A percentile compares a stretch with the other conserved stretches of the same genome.
Conservation (phyloP, 2,329 filamentous ascomycete genomes). For the Clonostachys chloroleuca region DNA sequence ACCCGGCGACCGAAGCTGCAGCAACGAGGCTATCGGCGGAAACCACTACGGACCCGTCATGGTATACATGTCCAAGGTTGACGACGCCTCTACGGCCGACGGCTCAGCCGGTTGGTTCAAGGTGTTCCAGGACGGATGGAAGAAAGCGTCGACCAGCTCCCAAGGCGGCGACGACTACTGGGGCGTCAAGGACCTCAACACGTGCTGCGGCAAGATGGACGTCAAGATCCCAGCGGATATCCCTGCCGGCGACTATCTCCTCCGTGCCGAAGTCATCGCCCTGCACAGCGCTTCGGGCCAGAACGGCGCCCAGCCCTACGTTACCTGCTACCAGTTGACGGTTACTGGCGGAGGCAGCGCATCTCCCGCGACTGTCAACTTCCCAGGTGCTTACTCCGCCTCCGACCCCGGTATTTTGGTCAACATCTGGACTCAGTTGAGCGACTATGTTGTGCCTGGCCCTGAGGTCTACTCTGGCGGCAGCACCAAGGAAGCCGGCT, state of each 20-base stretch:
- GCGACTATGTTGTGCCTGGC: constrained; percentile 34
- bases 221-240: constrained; percentile 38
- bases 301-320: constrained; percentile 30
- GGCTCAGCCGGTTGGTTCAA: constrained; percentile 45
- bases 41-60: constrained; percentile 50
- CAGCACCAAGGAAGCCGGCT: constrained; percentile 30
- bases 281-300: constrained; percentile 35
- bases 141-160: constrained; percentile 15
- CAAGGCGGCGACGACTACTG: constrained; percentile 40
- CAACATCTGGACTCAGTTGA: constrained; percentile 25
- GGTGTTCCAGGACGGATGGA: constrained; percentile 42
- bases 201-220: constrained; percentile 33
- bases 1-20: constrained; percentile 37
- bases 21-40: constrained; percentile 45
- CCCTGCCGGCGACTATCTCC: constrained; percentile 45
- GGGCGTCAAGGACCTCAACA: constrained; percentile 33
- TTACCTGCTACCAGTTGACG: constrained; percentile 17
- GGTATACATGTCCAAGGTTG: constrained; percentile 45
- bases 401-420: constrained; percentile 15
- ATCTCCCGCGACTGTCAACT: constrained; percentile 11
- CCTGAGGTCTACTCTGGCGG: constrained; percentile 34
- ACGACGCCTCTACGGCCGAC: constrained; percentile 37
- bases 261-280: constrained; percentile 49
- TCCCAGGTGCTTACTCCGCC: constrained; percentile 15
- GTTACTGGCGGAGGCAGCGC: constrained; percentile 15